These are phyloP conservation scores for Vitis hybrid DNA, from an alignment of 177 flowering plant species.

Conservation along the genomic window DNA sequence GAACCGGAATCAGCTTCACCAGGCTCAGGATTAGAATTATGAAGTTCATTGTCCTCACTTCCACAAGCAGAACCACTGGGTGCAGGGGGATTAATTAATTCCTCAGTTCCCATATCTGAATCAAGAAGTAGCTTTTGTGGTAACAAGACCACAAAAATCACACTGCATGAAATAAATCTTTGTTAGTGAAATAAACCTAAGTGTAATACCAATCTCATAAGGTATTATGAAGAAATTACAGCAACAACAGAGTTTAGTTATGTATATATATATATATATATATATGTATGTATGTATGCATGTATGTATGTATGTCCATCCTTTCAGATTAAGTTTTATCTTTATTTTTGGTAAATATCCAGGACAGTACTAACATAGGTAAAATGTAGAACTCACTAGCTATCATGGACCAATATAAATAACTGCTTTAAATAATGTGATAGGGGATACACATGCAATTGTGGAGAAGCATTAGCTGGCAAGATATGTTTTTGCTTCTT, in stretches of 20 bases:
- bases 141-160: neutral
- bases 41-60: conserved; percentile 24
- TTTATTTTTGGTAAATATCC: too few relatives aligned
- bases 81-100: conserved; percentile 33
- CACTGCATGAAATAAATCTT: neutral
- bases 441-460: too few relatives aligned
- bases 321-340: too few relatives aligned
- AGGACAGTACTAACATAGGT: too few relatives aligned
- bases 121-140: neutral
- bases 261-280: too few relatives aligned
- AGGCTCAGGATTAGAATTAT: conserved; percentile 20
- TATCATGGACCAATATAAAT: too few relatives aligned
- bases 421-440: too few relatives aligned
- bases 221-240: neutral
- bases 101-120: conserved; percentile 49
- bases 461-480: too few relatives aligned
- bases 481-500: too few relatives aligned
- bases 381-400: too few relatives aligned
- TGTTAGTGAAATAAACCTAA: neutral
- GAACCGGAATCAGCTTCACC: conserved; percentile 25
- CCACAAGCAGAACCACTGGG: conserved; percentile 26
- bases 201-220: neutral
- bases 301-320: too few relatives aligned
- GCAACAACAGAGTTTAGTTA: neutral
- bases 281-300: too few relatives aligned